Percentiles rank a stretch among this genome's conserved stretches.
These are phyloP conservation scores for Kwoniella dendrophila DNA, from an alignment of 768 basidiomycete genomes.

Conservation along the genomic window DNA sequence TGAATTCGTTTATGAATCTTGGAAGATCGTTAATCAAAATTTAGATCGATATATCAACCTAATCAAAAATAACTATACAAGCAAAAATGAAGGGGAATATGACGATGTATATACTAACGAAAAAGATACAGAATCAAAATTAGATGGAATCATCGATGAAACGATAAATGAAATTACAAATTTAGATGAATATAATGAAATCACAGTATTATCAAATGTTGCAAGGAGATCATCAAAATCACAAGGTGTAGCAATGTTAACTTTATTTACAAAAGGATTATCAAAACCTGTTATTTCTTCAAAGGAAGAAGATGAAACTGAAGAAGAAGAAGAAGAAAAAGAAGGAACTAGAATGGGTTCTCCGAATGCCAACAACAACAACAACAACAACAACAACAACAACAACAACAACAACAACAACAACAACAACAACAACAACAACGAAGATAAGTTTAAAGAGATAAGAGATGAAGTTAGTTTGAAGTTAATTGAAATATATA, in stretches of 20 bases:
- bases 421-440: not conserved
- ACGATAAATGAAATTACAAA: constrained; percentile 58
- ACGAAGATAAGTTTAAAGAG: not conserved
- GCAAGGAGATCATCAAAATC: constrained; percentile 81
- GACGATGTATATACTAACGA: constrained; percentile 21
- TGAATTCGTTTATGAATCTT: constrained; percentile 74
- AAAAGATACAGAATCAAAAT: constrained; percentile 28
- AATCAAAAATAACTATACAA: not conserved
- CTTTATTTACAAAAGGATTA: constrained; percentile 81
- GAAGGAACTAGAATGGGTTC: not conserved
- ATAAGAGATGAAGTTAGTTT: constrained; percentile 21
- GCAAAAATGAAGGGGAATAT: constrained; percentile 1
- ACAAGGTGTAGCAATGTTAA: constrained; percentile 89
- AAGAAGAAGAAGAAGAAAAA: constrained; percentile 40
- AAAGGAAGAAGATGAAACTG: constrained; percentile 37
- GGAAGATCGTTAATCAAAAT: constrained; percentile 24
- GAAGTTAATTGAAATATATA: constrained; percentile 68
- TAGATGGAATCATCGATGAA: constrained; percentile 32
- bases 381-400: not conserved
- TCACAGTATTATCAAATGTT: constrained; percentile 87
- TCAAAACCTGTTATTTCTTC: constrained; percentile 60
- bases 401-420: not conserved
- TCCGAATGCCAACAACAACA: not conserved
- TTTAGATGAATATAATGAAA: constrained; percentile 77
- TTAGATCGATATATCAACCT: not conserved